Conservation (phyloP, 306 rosid species). For the Prunus persica region Prunus_persica_NCBIv2 NC_034016.1:12317501-12318000, state of each 20-base stretch:
- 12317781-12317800: constrained; percentile 84
- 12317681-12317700: constrained; percentile 89
- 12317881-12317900: constrained; percentile 77
- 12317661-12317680: constrained; percentile 80
- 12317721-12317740: constrained; percentile 59
- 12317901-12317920: constrained; percentile 83
- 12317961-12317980: constrained; percentile 75
- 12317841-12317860: constrained; percentile 56
- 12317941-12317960: constrained; percentile 91
- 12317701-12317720: constrained; percentile 66
- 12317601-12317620: constrained; percentile 85
- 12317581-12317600: constrained; percentile 82
- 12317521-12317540: constrained; percentile 50
- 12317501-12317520: constrained; percentile 60
- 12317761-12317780: constrained; percentile 63
- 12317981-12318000: constrained; percentile 86
- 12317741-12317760: constrained; percentile 28
- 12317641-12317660: constrained; percentile 73
- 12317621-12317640: constrained; percentile 68
- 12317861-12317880: constrained; percentile 71
- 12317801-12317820: constrained; percentile 68
- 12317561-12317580: constrained; percentile 76
- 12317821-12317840: constrained; percentile 72
- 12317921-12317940: constrained; percentile 77
- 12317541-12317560: constrained; percentile 85